These are phyloP conservation scores for Pleurotus platypus DNA, from an alignment of 768 basidiomycete species.

Conservation along the genomic window DNA sequence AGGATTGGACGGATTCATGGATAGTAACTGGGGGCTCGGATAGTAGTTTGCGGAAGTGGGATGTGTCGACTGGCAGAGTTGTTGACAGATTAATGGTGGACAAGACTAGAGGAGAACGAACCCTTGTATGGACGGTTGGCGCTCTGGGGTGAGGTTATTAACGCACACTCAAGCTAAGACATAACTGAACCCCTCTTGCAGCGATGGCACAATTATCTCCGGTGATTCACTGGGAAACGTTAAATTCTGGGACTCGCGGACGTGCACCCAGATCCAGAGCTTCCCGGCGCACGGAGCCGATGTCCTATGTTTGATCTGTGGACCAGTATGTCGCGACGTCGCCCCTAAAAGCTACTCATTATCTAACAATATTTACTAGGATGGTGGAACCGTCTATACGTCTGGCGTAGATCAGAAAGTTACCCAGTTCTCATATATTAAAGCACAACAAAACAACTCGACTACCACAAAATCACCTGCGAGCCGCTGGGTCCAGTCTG, in stretches of 20 bases:
- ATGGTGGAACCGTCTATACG: constrained; percentile 84
- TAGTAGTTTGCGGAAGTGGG: constrained; percentile 90
- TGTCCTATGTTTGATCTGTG: constrained; percentile 81
- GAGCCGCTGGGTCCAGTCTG: constrained; percentile 77
- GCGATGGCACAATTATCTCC: constrained; percentile 89
- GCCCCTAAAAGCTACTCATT: neutral
- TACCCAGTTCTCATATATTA: constrained; percentile 63
- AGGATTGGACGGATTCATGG: constrained; percentile 79
- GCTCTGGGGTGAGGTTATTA: constrained; percentile 64
- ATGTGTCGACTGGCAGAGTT: constrained; percentile 67
- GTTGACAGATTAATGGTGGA: constrained; percentile 84
- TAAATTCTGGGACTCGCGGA: constrained; percentile 94
- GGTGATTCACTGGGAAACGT: constrained; percentile 94
- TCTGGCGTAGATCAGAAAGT: constrained; percentile 85
- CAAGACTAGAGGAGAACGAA: constrained; percentile 80
- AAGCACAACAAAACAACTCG: constrained; percentile 18
- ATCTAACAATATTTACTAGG: constrained; percentile 34
- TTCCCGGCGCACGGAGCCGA: constrained; percentile 91
- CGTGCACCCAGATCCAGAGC: constrained; percentile 83
- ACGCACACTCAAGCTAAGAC: too few relatives aligned
- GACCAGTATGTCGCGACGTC: constrained; percentile 52
- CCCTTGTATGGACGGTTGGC: constrained; percentile 91
- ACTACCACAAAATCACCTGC: constrained; percentile 30
- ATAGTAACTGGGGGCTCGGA: constrained; percentile 93
- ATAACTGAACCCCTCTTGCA: too few relatives aligned